Evolutionary conservation across 257 asterid species (phyloP), one percentile per base, ranked within the genome.

Genomic region (Ballota nigra): DNA sequence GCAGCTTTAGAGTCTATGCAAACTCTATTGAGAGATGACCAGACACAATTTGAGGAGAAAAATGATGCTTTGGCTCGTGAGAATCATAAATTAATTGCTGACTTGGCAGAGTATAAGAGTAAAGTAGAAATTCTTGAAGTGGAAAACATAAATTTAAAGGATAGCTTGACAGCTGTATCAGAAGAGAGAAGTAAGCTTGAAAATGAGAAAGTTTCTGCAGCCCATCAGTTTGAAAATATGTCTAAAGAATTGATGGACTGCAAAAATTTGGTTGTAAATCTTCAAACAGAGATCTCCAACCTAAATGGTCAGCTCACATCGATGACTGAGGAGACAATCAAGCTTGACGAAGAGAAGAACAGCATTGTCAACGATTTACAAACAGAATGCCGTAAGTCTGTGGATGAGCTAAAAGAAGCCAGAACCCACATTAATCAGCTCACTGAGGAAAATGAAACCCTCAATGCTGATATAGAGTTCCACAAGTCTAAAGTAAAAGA

Each of bases 321-420:
- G 18, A 75, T 85, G 36, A 79, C 78, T 51, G 91, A 82, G 73
- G 88, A 83, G 70, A 87, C 72, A 76, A 84, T 74, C 80, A 85
- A 70, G 79, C 81, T 80, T 76, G 87, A 80, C 74, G 84, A 84
- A 69, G 95, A 87, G 86, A 85, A 81, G 55, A 73, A 74, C 53
- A 57, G 58, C 18, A 43, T 87, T 63, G 70, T 62, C 60, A 63
- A 53, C n/a, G 84, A 70, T 79, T 67, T 82, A 71, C 87, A 83
- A 86, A 81, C 77, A 68, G 89, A 89, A 75, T 78, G 80, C 74
- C 41, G 52, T 57, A 86, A 81, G 86, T 82, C 73, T 62, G 71
- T 77, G 81, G 76, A 76, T 75, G 88, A 85, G 68, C 77, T 86
- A 72, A 81, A 84, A 80, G 85, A 81, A 77, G 93, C 92, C 68